These are phyloP conservation scores for Vanderwaltozyma yarrowii DNA, from an alignment of 805 yeast genomes.

Conservation along the genomic window DNA sequence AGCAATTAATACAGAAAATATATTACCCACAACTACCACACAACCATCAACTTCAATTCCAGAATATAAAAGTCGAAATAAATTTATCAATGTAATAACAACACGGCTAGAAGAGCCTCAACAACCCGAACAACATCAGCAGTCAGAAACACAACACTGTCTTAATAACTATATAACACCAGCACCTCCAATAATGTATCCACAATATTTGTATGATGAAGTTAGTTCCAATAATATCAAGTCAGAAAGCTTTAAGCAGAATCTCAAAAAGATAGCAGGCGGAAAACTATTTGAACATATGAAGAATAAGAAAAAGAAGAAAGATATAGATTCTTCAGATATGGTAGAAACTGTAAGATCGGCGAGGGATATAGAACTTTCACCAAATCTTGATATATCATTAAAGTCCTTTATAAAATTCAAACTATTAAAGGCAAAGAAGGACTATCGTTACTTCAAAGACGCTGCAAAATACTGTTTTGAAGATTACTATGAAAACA, in stretches of 20 bases:
- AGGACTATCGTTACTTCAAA: slow-evolving; percentile 11
- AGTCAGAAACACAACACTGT: too few species aligned
- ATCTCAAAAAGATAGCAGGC: not conserved
- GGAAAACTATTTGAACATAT: not conserved
- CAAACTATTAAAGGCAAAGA: slow-evolving; percentile 11
- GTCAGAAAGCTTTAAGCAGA: not conserved
- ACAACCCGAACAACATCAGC: too few species aligned
- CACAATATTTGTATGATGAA: too few species aligned
- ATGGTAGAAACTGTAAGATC: not conserved
- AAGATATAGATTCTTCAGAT: not conserved
- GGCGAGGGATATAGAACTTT: not conserved
- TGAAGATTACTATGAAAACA: slow-evolving; percentile 10
- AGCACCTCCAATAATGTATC: not conserved
- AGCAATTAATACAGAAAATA: not conserved
- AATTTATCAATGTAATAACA: too few species aligned
- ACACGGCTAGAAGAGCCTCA: too few species aligned
- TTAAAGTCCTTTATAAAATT: slow-evolving; percentile 13
- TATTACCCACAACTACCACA: slow-evolving; percentile 7
- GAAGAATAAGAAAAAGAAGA: too few species aligned
- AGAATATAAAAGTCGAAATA: too few species aligned
- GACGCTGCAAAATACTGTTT: slow-evolving; percentile 15
- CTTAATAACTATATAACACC: too few species aligned
- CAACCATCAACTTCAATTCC: slow-evolving; percentile 3
- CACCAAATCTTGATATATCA: slow-evolving; percentile 5
- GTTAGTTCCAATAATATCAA: too few species aligned